Evolutionary conservation across 2,329 filamentous ascomycete species (phyloP).

Genomic region (Stagonosporopsis vannaccii): DNA sequence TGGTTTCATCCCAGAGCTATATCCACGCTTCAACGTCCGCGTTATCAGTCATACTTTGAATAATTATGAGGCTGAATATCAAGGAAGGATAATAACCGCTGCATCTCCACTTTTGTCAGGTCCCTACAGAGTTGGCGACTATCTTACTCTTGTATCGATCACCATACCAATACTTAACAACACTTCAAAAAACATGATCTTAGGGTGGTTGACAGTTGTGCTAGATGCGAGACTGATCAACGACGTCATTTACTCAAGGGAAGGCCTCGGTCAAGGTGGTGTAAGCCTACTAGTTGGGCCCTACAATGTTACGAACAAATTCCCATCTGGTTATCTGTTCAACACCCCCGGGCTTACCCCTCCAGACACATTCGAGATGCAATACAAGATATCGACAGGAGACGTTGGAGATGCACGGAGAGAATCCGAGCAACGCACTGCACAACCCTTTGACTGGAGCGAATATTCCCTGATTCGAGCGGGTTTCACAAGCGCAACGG

Average conservation of each 20-base stretch:
- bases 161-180: conserved; percentile 81
- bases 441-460: conserved; percentile 62
- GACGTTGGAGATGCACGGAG: conserved; percentile 24
- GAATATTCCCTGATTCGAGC: conserved; percentile 69
- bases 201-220: conserved; percentile 87
- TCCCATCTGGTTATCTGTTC: conserved; percentile 47
- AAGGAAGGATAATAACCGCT: conserved; percentile 54
- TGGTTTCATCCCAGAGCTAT: conserved; percentile 76
- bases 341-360: conserved; percentile 24
- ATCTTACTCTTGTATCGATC: conserved; percentile 78
- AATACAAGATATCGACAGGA: conserved; percentile 45
- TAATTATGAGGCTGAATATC: conserved; percentile 51
- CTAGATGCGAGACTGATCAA: conserved; percentile 71
- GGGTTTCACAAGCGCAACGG: conserved; percentile 61
- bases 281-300: conserved; percentile 77
- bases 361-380: conserved; percentile 34
- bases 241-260: conserved; percentile 67
- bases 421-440: conserved; percentile 39
- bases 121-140: conserved; percentile 74
- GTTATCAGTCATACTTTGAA: conserved; percentile 44
- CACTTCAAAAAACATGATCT: conserved; percentile 64
- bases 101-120: conserved; percentile 75
- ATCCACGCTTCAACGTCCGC: conserved; percentile 78
- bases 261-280: conserved; percentile 75
- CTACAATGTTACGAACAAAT: conserved; percentile 66